A percentile compares a stretch with the other conserved stretches of the same genome.
These are phyloP conservation scores for Chaetothyriales sp. DNA, from an alignment of 2,329 filamentous ascomycete species.

Conservation along the genomic window DNA sequence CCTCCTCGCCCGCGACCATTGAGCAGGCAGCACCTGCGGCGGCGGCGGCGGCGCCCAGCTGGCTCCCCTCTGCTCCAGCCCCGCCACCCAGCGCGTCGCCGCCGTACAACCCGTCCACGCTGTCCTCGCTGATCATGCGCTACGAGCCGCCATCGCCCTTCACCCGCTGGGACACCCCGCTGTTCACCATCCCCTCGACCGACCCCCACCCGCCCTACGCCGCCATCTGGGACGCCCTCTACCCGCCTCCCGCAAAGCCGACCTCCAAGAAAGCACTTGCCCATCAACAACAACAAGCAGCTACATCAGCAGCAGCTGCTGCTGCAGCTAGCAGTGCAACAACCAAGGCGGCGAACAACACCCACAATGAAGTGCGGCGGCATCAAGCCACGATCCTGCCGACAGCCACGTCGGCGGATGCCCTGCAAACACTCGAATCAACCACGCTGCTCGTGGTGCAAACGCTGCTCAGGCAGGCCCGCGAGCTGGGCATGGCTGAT, in stretches of 20 bases:
- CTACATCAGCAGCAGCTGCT: constrained; percentile 6
- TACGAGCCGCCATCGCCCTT: constrained; percentile 55
- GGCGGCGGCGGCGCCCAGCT: background rate
- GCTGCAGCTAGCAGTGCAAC: background rate
- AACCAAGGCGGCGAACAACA: constrained; percentile 12
- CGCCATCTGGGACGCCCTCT: constrained; percentile 45
- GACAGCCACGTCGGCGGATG: constrained; percentile 24
- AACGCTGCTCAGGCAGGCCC: constrained; percentile 8
- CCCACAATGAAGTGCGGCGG: constrained; percentile 22
- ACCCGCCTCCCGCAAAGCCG: constrained; percentile 14
- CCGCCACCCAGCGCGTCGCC: constrained; percentile 19
- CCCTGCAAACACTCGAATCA: constrained; percentile 28
- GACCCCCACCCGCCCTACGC: constrained; percentile 41
- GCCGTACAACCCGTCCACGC: constrained; percentile 39
- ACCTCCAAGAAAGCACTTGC: constrained; percentile 13
- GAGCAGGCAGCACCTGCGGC: too few relatives aligned
- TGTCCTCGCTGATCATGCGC: constrained; percentile 49
- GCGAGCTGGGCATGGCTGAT: constrained; percentile 2
- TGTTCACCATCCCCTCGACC: constrained; percentile 45
- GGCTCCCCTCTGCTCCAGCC: constrained; percentile 1
- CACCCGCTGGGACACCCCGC: constrained; percentile 49
- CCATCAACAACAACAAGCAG: constrained; percentile 5
- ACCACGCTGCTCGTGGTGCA: constrained; percentile 15
- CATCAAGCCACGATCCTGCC: constrained; percentile 32
- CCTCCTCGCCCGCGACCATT: background rate